phyloP scores from a whole-genome alignment of 345 rosid species.

The Populus nigra region DNA sequence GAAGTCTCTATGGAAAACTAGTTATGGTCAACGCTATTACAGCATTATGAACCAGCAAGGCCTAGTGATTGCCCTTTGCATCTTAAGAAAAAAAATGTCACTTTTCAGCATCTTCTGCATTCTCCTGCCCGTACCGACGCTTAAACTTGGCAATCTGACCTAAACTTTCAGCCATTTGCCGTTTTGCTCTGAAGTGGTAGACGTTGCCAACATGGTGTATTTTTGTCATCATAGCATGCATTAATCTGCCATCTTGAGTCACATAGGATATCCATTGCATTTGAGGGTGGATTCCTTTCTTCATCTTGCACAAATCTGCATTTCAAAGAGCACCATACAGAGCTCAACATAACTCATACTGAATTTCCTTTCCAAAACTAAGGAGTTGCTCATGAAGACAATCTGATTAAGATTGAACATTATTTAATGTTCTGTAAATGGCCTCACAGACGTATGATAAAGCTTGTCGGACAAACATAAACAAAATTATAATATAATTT shows the following conservation, averaged over 20 bases:
- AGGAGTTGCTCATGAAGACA: neutral
- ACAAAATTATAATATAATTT: neutral
- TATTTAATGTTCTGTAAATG: neutral
- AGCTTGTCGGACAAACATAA: neutral
- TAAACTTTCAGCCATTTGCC: conserved; percentile 79
- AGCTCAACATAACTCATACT: neutral
- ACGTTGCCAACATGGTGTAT: conserved; percentile 80
- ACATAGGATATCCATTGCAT: conserved; percentile 96
- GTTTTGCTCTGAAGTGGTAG: conserved; percentile 79
- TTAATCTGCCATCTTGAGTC: conserved; percentile 84
- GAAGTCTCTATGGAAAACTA: neutral
- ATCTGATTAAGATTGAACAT: neutral
- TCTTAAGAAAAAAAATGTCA: neutral
- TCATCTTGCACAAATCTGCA: conserved; percentile 42
- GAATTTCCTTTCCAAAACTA: neutral
- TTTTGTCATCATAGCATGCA: conserved; percentile 85
- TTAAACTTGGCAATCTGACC: conserved; percentile 86
- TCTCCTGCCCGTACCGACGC: conserved; percentile 68
- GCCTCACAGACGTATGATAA: neutral
- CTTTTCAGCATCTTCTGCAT: conserved; percentile 36
- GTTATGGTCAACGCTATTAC: neutral
- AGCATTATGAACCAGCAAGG: neutral
- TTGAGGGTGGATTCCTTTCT: conserved; percentile 95
- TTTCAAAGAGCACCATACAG: neutral
- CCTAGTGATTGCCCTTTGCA: neutral